Conservation (phyloP, 78 protist species). For the Emiliania huxleyi region DNA sequence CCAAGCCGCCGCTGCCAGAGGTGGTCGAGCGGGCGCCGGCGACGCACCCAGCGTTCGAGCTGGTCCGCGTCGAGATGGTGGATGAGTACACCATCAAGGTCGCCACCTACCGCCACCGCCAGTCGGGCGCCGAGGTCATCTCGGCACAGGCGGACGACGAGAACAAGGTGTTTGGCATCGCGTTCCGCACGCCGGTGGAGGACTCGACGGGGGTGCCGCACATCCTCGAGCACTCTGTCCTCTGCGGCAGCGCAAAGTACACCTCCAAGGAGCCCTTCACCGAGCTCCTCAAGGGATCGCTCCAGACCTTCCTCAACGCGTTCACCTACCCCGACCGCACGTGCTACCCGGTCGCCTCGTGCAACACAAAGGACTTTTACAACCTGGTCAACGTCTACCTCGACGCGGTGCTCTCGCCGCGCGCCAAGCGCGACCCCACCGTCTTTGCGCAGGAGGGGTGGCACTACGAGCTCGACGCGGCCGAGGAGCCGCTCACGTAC, state of each 20-base stretch:
- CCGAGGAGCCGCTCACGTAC: background rate
- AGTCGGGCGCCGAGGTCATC: constrained; percentile 32
- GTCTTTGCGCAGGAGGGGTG: constrained; percentile 47
- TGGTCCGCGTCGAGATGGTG: background rate
- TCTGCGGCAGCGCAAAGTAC: constrained; percentile 60
- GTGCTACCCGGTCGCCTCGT: constrained; percentile 62
- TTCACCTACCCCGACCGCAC: constrained; percentile 68
- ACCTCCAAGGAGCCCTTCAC: constrained; percentile 68
- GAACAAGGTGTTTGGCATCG: constrained; percentile 48
- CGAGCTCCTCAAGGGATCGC: constrained; percentile 62
- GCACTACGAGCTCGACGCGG: constrained; percentile 48
- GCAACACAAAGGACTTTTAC: constrained; percentile 51
- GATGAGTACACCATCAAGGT: constrained; percentile 14
- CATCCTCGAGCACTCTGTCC: constrained; percentile 70
- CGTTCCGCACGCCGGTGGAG: constrained; percentile 36
- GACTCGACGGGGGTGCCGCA: constrained; percentile 60
- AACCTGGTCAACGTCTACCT: constrained; percentile 68
- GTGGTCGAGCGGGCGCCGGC: background rate
- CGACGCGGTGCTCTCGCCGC: constrained; percentile 62
- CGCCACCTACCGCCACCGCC: constrained; percentile 1
- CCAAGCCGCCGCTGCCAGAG: background rate
- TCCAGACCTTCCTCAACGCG: constrained; percentile 69
- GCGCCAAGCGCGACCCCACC: constrained; percentile 14
- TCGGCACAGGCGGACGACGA: constrained; percentile 21
- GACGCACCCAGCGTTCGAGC: background rate